Percentiles rank a stretch among this genome's conserved stretches.
Evolutionary conservation across 257 asterid species (phyloP).

Genomic region (Anisodus tanguticus): DNA sequence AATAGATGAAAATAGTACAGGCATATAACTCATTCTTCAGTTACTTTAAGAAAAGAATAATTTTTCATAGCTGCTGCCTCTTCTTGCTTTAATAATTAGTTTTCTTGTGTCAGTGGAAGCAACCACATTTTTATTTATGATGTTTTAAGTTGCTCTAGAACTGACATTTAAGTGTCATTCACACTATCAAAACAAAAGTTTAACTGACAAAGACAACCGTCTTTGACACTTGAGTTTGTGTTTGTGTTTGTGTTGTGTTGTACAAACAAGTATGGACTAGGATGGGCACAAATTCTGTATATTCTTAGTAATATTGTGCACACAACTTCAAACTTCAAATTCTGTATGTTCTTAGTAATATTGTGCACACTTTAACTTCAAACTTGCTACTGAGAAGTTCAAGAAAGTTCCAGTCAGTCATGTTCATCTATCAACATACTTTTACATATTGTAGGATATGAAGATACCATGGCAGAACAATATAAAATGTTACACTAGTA

Average conservation of each 20-base stretch:
- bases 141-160: not conserved
- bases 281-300: not conserved
- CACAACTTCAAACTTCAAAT: not conserved
- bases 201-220: conserved; percentile 14
- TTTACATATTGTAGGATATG: not conserved
- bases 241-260: not conserved
- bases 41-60: not conserved
- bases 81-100: not conserved
- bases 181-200: not conserved
- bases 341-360: not conserved
- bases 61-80: conserved; percentile 6
- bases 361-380: not conserved
- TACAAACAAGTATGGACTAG: not conserved
- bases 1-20: not conserved
- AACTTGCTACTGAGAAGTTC: not conserved
- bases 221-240: not conserved
- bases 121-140: not conserved
- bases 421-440: not conserved
- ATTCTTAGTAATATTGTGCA: not conserved
- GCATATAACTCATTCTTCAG: not conserved
- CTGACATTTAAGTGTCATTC: not conserved
- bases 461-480: conserved; percentile 10
- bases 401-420: not conserved
- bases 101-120: not conserved
- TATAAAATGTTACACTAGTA: not conserved